A percentile compares a stretch with the other conserved stretches of the same genome.
These are phyloP conservation scores for Ilex paraguariensis DNA, from an alignment of 305 asterid species.

Conservation along the genomic window DNA sequence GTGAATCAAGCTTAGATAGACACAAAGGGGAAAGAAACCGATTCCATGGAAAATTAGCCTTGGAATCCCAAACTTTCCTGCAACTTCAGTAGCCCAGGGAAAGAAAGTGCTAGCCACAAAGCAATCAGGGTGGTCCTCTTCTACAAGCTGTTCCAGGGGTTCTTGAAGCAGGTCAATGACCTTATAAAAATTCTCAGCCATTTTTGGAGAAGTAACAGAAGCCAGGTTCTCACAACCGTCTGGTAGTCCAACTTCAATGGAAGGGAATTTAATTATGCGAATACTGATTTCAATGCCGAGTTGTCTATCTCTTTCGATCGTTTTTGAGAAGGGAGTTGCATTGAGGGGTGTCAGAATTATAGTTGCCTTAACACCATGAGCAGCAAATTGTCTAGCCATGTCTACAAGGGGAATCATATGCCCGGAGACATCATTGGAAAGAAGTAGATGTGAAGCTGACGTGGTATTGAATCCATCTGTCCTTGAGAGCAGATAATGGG, in stretches of 20 bases:
- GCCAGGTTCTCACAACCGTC: neutral
- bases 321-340: slow-evolving; percentile 24
- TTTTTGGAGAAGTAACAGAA: neutral
- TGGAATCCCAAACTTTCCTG: slow-evolving; percentile 34
- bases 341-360: slow-evolving; percentile 38
- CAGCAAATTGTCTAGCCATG: slow-evolving; percentile 48
- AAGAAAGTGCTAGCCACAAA: slow-evolving; percentile 34
- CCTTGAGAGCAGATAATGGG: no score
- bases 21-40: slow-evolving; percentile 10
- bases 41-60: slow-evolving; percentile 36
- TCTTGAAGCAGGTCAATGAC: neutral
- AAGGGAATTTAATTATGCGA: neutral
- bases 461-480: no score
- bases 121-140: neutral
- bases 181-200: neutral
- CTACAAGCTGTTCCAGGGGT: neutral
- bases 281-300: neutral
- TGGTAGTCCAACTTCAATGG: neutral
- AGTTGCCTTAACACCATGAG: slow-evolving; percentile 30
- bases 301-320: slow-evolving; percentile 22
- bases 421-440: slow-evolving; percentile 63
- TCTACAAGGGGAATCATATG: slow-evolving; percentile 60
- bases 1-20: neutral
- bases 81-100: slow-evolving; percentile 42
- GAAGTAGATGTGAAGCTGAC: slow-evolving; percentile 31